Evolutionary conservation across 2,329 filamentous ascomycete species (phyloP).

Genomic region (Chaetomiaceae sp.): DNA sequence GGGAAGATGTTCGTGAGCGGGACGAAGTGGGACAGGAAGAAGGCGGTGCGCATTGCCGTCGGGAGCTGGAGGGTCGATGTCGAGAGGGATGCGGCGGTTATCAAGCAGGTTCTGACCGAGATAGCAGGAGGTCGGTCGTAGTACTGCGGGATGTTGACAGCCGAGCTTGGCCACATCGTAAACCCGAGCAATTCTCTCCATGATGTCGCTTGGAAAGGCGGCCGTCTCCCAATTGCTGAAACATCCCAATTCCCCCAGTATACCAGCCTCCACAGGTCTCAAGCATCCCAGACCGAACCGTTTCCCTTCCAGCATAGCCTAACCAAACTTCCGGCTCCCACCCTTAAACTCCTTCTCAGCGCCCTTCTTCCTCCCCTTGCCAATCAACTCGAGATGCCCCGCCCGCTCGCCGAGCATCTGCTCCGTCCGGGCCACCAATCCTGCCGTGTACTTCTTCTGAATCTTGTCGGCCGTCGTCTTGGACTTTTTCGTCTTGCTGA

Average conservation of each 20-base stretch:
- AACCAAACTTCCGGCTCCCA: slow-evolving; percentile 54
- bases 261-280: not conserved
- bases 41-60: slow-evolving; percentile 78
- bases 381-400: slow-evolving; percentile 57
- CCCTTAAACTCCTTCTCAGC: slow-evolving; percentile 35
- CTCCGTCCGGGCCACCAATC: slow-evolving; percentile 53
- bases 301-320: slow-evolving; percentile 24
- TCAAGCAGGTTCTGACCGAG: slow-evolving; percentile 51
- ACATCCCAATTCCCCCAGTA: not conserved
- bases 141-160: not conserved
- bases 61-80: slow-evolving; percentile 78
- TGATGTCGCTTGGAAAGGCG: too few relatives aligned
- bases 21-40: slow-evolving; percentile 68
- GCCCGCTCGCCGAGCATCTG: slow-evolving; percentile 54
- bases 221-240: too few relatives aligned
- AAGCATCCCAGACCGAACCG: slow-evolving; percentile 37
- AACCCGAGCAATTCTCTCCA: not conserved
- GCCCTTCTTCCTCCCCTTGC: slow-evolving; percentile 48
- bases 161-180: not conserved
- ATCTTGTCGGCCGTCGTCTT: slow-evolving; percentile 46
- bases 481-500: slow-evolving; percentile 46
- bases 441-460: slow-evolving; percentile 52
- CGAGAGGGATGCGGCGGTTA: slow-evolving; percentile 60
- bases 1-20: slow-evolving; percentile 78
- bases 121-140: slow-evolving; percentile 11